phyloP scores from a whole-genome alignment of 2,329 filamentous ascomycete species.

The Fusarium globosum region DNA sequence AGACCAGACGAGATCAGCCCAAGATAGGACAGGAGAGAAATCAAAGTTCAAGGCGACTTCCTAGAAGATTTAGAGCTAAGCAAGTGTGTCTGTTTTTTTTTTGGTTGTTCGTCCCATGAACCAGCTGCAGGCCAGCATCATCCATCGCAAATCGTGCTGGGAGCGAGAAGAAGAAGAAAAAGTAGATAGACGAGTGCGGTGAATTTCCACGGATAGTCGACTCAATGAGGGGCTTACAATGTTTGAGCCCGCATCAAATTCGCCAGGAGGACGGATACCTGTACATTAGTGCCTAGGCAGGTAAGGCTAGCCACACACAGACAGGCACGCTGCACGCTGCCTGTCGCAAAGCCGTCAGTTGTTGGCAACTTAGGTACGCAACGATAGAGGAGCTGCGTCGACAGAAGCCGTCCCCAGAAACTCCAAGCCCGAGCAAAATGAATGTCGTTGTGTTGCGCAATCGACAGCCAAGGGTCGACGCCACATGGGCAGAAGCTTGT shows the following conservation, averaged over 20 bases:
- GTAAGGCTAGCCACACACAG: conserved; percentile 31
- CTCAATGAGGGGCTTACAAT: conserved; percentile 18
- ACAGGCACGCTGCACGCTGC: conserved; percentile 34
- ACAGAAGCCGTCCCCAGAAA: conserved; percentile 9
- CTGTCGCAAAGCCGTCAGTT: conserved; percentile 28
- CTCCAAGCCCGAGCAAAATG: conserved; percentile 2
- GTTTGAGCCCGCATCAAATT: conserved; percentile 13
- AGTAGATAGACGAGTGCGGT: conserved; percentile 18
- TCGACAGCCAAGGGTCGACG: conserved; percentile 41
- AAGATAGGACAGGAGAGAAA: conserved; percentile 1
- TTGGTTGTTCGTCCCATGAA: conserved; percentile 20
- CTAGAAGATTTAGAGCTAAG: conserved; percentile 17
- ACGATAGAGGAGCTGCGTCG: conserved; percentile 4
- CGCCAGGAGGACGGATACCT: conserved; percentile 14
- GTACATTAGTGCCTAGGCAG: not conserved
- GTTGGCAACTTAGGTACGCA: conserved; percentile 3
- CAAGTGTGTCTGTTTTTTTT: conserved; percentile 23
- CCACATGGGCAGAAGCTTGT: conserved; percentile 45
- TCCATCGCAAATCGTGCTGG: conserved; percentile 21
- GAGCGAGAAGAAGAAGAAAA: not conserved
- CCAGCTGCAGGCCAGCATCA: conserved; percentile 33
- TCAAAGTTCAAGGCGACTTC: conserved; percentile 12
- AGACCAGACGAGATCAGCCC: not conserved
- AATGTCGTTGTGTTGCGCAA: conserved; percentile 28
- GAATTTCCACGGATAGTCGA: conserved; percentile 23